Evolutionary conservation across 306 rosid genomes (phyloP).

Genomic region (Crotalaria pallida): DNA sequence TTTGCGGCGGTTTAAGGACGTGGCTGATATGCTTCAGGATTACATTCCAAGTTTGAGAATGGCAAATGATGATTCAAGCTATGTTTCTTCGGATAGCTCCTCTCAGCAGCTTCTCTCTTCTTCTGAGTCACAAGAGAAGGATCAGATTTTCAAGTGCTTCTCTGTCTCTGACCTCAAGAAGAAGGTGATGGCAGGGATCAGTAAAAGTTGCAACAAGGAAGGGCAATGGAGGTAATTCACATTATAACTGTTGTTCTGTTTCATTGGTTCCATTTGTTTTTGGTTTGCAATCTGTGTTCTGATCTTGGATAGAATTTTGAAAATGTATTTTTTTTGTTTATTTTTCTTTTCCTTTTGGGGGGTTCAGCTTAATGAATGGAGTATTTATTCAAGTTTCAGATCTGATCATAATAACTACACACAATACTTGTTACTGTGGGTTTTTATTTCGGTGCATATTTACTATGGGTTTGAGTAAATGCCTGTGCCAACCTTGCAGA

Average conservation of each 20-base stretch:
- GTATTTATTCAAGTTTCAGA: slow-evolving; percentile 13
- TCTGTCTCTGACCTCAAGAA: slow-evolving; percentile 90
- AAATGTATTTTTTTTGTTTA: background rate
- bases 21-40: slow-evolving; percentile 92
- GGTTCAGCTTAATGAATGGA: slow-evolving; percentile 31
- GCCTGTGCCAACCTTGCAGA: slow-evolving; percentile 32
- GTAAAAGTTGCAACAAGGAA: slow-evolving; percentile 70
- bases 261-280: slow-evolving; percentile 24
- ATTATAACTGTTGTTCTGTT: slow-evolving; percentile 23
- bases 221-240: slow-evolving; percentile 91
- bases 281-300: background rate
- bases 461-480: slow-evolving; percentile 54
- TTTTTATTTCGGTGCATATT: no score
- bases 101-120: slow-evolving; percentile 68
- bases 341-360: background rate
- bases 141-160: slow-evolving; percentile 86
- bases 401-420: slow-evolving; percentile 13
- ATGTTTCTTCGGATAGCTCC: slow-evolving; percentile 42
- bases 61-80: slow-evolving; percentile 51
- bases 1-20: slow-evolving; percentile 79
- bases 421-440: background rate
- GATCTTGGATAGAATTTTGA: background rate
- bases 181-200: slow-evolving; percentile 82
- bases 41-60: slow-evolving; percentile 87
- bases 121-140: slow-evolving; percentile 32